Evolutionary conservation across 148 eudicot genomes (phyloP).

Genomic region (Chenopodium formosanum): DNA sequence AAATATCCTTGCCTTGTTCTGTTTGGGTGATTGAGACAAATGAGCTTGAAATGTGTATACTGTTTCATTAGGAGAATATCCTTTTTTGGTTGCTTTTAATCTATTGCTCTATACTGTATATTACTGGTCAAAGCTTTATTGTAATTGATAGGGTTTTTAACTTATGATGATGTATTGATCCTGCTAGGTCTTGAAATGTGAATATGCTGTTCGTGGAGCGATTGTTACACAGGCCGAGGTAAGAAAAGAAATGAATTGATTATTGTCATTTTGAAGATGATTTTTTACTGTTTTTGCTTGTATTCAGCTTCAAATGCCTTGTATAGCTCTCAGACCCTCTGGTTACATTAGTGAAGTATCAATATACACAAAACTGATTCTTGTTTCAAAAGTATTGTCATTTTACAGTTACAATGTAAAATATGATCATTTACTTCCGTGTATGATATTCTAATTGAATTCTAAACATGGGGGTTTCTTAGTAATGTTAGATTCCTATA

Average conservation of each 20-base stretch:
- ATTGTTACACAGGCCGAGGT: slow-evolving; percentile 83
- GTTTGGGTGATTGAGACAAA: background rate
- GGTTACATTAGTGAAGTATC: too few species aligned
- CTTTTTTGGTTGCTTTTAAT: background rate
- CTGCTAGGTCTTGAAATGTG: slow-evolving; percentile 75
- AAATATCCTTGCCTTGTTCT: background rate
- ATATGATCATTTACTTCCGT: background rate
- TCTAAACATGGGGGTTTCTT: background rate
- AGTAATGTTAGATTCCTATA: background rate
- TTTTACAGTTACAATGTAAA: too few species aligned
- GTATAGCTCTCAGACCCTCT: too few species aligned
- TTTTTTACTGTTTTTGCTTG: background rate
- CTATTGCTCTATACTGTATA: background rate
- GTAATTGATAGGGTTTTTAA: background rate
- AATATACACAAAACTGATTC: too few species aligned
- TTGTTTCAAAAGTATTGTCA: too few species aligned
- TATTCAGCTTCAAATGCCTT: background rate
- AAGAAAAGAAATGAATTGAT: background rate
- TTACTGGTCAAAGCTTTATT: background rate
- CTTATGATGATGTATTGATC: background rate
- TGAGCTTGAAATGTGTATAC: background rate
- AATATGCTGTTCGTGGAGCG: slow-evolving; percentile 95
- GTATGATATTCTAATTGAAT: background rate
- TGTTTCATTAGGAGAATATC: background rate
- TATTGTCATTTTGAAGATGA: background rate